Conservation (phyloP, 768 basidiomycete species). For the Mycena epipterygia region DNA sequence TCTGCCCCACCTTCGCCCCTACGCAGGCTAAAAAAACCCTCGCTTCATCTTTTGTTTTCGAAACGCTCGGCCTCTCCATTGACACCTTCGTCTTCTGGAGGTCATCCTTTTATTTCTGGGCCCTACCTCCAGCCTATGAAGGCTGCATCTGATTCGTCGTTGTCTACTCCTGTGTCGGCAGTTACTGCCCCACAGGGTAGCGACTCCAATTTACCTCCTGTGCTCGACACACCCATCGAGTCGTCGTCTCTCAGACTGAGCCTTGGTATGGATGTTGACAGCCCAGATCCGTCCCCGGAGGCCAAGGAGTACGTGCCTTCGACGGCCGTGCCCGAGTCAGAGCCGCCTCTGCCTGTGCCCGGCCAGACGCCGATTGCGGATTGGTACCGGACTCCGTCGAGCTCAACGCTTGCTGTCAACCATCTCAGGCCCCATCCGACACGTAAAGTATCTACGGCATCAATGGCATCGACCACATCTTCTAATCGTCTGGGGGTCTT, state of each 20-base stretch:
- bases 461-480: slow-evolving; percentile 50
- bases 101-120: slow-evolving; percentile 46
- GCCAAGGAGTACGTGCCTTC: slow-evolving; percentile 18
- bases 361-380: slow-evolving; percentile 56
- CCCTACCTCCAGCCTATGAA: slow-evolving; percentile 49
- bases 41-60: slow-evolving; percentile 76
- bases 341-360: slow-evolving; percentile 21
- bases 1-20: slow-evolving; percentile 51
- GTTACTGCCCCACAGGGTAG: slow-evolving; percentile 71
- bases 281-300: slow-evolving; percentile 44
- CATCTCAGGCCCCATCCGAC: slow-evolving; percentile 42
- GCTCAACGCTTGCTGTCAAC: slow-evolving; percentile 33
- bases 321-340: slow-evolving; percentile 27
- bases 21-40: slow-evolving; percentile 73
- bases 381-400: slow-evolving; percentile 44
- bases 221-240: slow-evolving; percentile 74
- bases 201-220: slow-evolving; percentile 63
- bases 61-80: slow-evolving; percentile 71
- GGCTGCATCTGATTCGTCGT: slow-evolving; percentile 63
- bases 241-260: slow-evolving; percentile 62
- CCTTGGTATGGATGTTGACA: slow-evolving; percentile 52
- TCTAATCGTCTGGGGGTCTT: slow-evolving; percentile 64
- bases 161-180: slow-evolving; percentile 66
- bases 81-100: slow-evolving; percentile 41
- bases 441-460: slow-evolving; percentile 37